Evolutionary conservation across 1,284 basidiomycete genomes (phyloP).

Genomic region (Psilocybe mexicana): DNA sequence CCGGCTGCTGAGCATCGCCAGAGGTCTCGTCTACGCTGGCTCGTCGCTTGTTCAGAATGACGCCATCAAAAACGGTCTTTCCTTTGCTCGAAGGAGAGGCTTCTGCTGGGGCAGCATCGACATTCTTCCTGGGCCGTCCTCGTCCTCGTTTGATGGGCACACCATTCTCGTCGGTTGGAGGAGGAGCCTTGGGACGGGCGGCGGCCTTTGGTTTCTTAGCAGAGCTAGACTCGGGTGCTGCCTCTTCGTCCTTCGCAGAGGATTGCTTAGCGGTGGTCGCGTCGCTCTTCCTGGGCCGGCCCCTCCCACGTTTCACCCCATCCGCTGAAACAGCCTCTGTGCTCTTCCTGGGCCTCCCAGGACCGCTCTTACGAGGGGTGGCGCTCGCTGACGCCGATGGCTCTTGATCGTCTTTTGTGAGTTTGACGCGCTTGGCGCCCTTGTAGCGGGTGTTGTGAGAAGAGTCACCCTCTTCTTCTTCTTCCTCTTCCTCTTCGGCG

Average conservation of each 20-base stretch:
- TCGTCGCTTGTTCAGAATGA: slow-evolving; percentile 20
- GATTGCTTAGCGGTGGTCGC: not conserved
- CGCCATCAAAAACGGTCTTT: slow-evolving; percentile 27
- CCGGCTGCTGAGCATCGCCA: not conserved
- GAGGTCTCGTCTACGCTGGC: not conserved
- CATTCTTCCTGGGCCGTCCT: slow-evolving; percentile 20
- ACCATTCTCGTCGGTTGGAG: not conserved
- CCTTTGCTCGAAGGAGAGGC: slow-evolving; percentile 13
- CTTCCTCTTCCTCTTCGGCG: slow-evolving; percentile 15
- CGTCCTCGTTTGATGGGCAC: slow-evolving; percentile 15
- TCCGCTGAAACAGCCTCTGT: not conserved
- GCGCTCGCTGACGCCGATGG: slow-evolving; percentile 3
- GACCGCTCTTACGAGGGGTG: slow-evolving; percentile 11
- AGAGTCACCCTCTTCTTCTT: slow-evolving; percentile 1
- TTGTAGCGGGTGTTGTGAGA: slow-evolving; percentile 26
- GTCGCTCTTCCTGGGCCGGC: slow-evolving; percentile 16
- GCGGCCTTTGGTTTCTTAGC: slow-evolving; percentile 4
- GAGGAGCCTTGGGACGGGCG: slow-evolving; percentile 9
- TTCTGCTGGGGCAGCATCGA: not conserved
- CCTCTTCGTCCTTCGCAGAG: not conserved
- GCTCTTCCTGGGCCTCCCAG: slow-evolving; percentile 15
- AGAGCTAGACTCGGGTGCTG: not conserved
- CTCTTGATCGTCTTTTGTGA: slow-evolving; percentile 17
- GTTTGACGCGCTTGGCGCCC: slow-evolving; percentile 26
- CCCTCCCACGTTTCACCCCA: slow-evolving; percentile 10